Percentiles rank a stretch among this genome's conserved stretches.
Conservation (phyloP, 1,284 basidiomycete genomes). For the Marasmius oreades region DNA sequence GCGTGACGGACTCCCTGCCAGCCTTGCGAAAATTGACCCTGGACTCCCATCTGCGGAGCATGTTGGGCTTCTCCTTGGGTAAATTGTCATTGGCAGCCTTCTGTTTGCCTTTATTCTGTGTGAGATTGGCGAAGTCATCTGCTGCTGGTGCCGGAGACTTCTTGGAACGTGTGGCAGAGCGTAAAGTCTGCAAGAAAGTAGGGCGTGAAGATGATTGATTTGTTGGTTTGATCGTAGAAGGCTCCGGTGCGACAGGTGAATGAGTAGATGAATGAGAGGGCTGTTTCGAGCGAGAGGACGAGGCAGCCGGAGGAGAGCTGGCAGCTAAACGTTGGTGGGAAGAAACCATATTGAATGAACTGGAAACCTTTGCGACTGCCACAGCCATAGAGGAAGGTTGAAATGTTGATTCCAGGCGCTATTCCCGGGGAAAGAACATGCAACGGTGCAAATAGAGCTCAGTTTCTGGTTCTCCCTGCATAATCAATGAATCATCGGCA, state of each 20-base stretch:
- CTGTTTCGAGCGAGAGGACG: constrained; percentile 42
- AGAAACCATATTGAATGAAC: constrained; percentile 42
- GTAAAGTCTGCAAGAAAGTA: constrained; percentile 62
- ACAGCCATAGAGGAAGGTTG: constrained; percentile 43
- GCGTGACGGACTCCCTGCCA: constrained; percentile 39
- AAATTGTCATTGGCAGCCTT: constrained; percentile 26
- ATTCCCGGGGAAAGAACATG: not conserved
- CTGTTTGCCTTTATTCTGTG: constrained; percentile 41
- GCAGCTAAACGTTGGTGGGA: constrained; percentile 38
- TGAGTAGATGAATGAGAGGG: constrained; percentile 25
- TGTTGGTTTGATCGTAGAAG: constrained; percentile 39
- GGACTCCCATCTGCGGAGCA: constrained; percentile 37
- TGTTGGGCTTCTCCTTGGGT: constrained; percentile 37
- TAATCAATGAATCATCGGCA: constrained; percentile 6
- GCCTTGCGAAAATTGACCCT: constrained; percentile 53
- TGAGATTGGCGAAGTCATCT: constrained; percentile 42
- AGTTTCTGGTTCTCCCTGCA: not conserved
- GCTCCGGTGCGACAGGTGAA: constrained; percentile 28
- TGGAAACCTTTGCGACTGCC: constrained; percentile 39
- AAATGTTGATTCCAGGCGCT: constrained; percentile 7
- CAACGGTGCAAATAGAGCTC: constrained; percentile 1
- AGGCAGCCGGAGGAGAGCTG: constrained; percentile 31
- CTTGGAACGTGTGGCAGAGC: constrained; percentile 56
- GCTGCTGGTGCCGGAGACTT: constrained; percentile 33
- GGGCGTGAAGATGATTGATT: constrained; percentile 59